Evolutionary conservation across 495 filamentous ascomycete genomes (phyloP), one percentile per base, ranked within the genome.

Genomic region (Penicillium cosmopolitanum): DNA sequence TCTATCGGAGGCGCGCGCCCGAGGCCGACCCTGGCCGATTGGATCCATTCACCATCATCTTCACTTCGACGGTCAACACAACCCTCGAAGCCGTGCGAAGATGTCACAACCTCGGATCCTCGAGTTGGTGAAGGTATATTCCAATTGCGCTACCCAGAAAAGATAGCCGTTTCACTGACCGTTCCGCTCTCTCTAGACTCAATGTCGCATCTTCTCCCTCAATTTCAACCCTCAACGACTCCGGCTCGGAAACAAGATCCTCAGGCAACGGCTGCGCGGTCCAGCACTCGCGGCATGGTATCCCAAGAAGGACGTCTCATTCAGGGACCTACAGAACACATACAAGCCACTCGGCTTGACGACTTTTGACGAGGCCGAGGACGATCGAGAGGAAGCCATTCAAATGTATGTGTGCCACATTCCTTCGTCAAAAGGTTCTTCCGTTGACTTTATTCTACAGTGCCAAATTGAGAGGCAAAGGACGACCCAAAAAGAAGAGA

Each of bases 401-500:
- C 82, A 84, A 75, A 84, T 87, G 80, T 86, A 75, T 60, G 78
- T 66, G n/a, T 16, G 4, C 8, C 18, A 28, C 38, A 16, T 46
- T n/a, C 25, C 9, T 11, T 28, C 16, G 18, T 15, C 4, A 1
- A 23, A 13, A 25, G 46, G 6, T 9, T 40, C 13, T 28, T 5
- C 42, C 57, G 21, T 43, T 65, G 43, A 62, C 48, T 51, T 31
- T 21, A 38, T 25, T 8, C 2, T 31, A 36, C 47, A 91, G 87
- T 62, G 74, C 87, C 66, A 95, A 89, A 78, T 66, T 80, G 15
- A 87, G 90, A 72, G 95, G 93, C 50, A 98, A 98, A 77, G 90
- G 89, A 13, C 82, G 90, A 31, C 93, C 94, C 18, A 96, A 93
- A 82, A 97, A 97, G 85, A 95, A 94, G 79, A 84, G 80, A 71